Percentiles rank a stretch among this genome's conserved stretches.
phyloP scores from a whole-genome alignment of 176 grass and related monocot species.

The Hordeum vulgare region DNA sequence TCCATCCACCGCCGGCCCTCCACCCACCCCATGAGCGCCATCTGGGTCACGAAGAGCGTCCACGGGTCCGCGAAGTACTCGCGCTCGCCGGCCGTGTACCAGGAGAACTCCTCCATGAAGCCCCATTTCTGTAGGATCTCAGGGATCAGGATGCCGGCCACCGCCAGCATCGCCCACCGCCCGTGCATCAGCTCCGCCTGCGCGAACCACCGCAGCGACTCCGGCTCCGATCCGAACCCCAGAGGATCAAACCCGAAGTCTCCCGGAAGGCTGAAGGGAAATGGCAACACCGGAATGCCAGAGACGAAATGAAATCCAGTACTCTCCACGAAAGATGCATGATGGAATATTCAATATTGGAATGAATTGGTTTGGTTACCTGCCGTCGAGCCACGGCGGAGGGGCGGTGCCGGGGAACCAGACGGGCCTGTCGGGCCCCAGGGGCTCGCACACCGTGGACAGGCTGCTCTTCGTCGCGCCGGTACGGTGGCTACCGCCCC shows the following conservation, averaged over 20 bases:
- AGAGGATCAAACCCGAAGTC: constrained; percentile 90
- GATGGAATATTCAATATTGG: too few species aligned
- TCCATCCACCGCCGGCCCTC: constrained; percentile 93
- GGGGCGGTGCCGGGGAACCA: constrained; percentile 83
- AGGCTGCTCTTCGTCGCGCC: constrained; percentile 68
- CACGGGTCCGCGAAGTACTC: constrained; percentile 72
- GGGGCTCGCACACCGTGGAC: constrained; percentile 69
- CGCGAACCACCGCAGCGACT: constrained; percentile 67
- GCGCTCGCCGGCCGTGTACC: constrained; percentile 62
- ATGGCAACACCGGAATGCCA: neutral
- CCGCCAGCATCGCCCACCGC: constrained; percentile 92
- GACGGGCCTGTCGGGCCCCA: constrained; percentile 75
- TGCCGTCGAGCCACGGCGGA: constrained; percentile 89
- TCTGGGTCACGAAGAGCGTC: constrained; percentile 70
- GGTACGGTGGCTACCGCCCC: neutral
- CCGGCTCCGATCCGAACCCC: constrained; percentile 74
- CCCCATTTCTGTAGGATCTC: constrained; percentile 44
- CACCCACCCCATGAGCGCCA: constrained; percentile 90
- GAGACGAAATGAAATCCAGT: neutral
- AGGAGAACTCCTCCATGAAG: constrained; percentile 67
- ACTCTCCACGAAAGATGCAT: neutral
- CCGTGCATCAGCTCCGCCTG: constrained; percentile 88
- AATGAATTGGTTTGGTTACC: constrained; percentile 25
- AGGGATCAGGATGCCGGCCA: constrained; percentile 60
- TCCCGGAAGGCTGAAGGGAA: constrained; percentile 62